Base-by-base conservation (phyloP, 192 early-diverging fungal genomes). In the Phlyctochytrium planicorne region DNA sequence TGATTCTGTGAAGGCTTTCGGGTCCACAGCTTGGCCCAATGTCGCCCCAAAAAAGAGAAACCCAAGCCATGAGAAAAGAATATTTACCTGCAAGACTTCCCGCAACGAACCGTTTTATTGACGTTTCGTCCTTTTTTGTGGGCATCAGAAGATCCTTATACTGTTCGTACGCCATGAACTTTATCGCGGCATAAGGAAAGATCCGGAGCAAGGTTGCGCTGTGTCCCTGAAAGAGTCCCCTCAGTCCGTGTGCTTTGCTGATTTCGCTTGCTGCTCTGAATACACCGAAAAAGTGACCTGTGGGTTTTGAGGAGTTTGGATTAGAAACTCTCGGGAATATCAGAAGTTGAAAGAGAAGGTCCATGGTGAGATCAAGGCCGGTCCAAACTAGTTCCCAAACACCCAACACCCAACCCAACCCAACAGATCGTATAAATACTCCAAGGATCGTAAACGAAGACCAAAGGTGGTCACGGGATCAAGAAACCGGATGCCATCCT, bases 161-260 rank as follows among this genome's bases (percentile, higher is more conserved):
- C 76, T 99, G 95, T 80, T 99, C 97, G 74, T 93, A 96, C 4
- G 89, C 88, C 85, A 96, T 94, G 70, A 96, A 99, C 74, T 97
- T 97, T 74, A 99, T 91, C 6, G 94, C 92, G 0, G 94, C 92
- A 70, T 97, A 99, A 2, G 97, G 97, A 74, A 97, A 97, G 65
- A 99, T 96, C 30, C 97, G 80, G 0, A 95, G 79, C 2, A 99
- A 78, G 32, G 95, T 95, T 37, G 93, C 95, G 24, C 89, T 93
- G 71, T 99, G 94, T 36, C 97, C 97, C 79, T 95, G 94, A 64
- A 95, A 96, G 25, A 99, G 81, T 2, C 94, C 95, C 2, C 75
- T 76, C 1, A 90, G 32, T 0, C 97, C 97, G 73, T 85, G 81
- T 16, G 78, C 71, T 59, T 73, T 69, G 34, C 91, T 81, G 34